Evolutionary conservation across 495 filamentous ascomycete species (phyloP), one percentile per base, ranked within the genome.

Genomic region (Tuber brumale): DNA sequence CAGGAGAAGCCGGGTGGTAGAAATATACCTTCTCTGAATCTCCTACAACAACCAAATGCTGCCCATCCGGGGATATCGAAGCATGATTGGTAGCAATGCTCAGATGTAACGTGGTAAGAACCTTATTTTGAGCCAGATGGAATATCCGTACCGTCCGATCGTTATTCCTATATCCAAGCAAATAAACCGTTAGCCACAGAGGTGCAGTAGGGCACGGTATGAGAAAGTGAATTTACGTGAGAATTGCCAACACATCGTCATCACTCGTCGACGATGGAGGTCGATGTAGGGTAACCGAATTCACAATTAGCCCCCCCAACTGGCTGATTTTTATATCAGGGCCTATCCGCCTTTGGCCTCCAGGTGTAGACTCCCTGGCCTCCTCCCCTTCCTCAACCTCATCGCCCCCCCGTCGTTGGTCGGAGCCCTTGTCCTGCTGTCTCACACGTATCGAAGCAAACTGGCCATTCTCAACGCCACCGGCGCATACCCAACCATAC

Each of bases 51-150:
- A 94, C 86, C 8, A 98, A 88, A 27, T 96, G 84, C 61, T 86
- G 87, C 0, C 94, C 94, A 79, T 97, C 92, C 0, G 95, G 95
- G 42, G 94, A 97, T 69, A 99, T 90, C 31, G 94, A 90, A 8
- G 94, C 92, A 83, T 95, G 94, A 83, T 99, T 99, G 85, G 97
- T 95, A 74, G 88, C 90, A 77, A 92, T 90, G 57, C 91, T 89
- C 76, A 94, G 92, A 9, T 89, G 86, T 35, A 97, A 84, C 71
- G 90, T 87, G 51, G 91, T 88, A 57, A 94, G 84, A 73, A 92
- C 86, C 74, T 87, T 85, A 42, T 87, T 84, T 46, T 88, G 87
- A 21, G 89, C 87, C 12, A 98, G 86, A 46, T 91, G 91, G 82
- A 94, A 93, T 23, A 97, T 85, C 27, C 90, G 89, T 43, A 98